Conservation (phyloP, 2,329 filamentous ascomycete genomes). For the Teratosphaeria nubilosa region DNA sequence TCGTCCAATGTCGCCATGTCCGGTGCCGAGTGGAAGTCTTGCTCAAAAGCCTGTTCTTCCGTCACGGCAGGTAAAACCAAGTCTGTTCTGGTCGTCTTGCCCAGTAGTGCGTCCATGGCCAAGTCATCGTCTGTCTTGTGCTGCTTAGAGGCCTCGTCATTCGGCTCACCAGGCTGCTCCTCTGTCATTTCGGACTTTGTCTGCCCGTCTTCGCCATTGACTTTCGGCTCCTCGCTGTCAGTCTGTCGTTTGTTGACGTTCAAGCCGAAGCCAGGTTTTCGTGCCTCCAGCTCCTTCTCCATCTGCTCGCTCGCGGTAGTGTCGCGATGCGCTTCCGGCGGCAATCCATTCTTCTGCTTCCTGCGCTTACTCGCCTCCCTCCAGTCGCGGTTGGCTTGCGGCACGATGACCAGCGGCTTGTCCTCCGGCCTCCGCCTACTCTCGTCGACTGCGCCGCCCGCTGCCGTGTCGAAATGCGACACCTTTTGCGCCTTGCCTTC, state of each 20-base stretch:
- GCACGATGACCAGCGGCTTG: slow-evolving; percentile 47
- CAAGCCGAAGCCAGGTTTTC: slow-evolving; percentile 44
- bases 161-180: slow-evolving; percentile 7
- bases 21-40: slow-evolving; percentile 62
- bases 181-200: slow-evolving; percentile 13
- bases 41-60: slow-evolving; percentile 23
- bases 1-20: slow-evolving; percentile 69
- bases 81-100: slow-evolving; percentile 26
- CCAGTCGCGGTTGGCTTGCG: slow-evolving; percentile 54
- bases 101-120: slow-evolving; percentile 39
- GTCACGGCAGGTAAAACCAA: slow-evolving; percentile 31
- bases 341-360: slow-evolving; percentile 46
- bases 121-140: slow-evolving; percentile 47
- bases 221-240: slow-evolving; percentile 19
- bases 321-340: slow-evolving; percentile 25
- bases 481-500: slow-evolving; percentile 42
- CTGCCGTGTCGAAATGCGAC: slow-evolving; percentile 44
- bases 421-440: slow-evolving; percentile 26
- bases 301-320: slow-evolving; percentile 15
- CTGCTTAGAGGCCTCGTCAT: slow-evolving; percentile 11
- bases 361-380: slow-evolving; percentile 40
- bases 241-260: slow-evolving; percentile 33
- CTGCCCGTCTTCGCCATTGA: slow-evolving; percentile 21
- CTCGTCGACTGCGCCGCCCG: slow-evolving; percentile 40
- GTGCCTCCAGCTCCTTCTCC: slow-evolving; percentile 24